Evolutionary conservation across 78 protist genomes (phyloP).

Genomic region (Parvularia atlantis): DNA sequence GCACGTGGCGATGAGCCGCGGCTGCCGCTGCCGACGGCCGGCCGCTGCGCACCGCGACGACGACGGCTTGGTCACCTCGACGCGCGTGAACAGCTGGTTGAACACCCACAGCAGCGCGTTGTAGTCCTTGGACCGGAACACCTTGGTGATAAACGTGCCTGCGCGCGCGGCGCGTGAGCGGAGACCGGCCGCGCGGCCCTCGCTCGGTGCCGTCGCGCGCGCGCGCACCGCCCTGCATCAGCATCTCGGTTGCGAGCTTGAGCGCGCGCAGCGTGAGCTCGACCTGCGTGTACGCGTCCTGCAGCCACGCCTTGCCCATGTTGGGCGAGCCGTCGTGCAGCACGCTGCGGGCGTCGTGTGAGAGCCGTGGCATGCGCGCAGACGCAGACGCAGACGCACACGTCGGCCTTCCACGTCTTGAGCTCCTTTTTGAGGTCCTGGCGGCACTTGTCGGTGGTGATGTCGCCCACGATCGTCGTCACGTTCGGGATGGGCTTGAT

Average conservation of each 20-base stretch:
- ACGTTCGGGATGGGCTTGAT: slow-evolving; percentile 77
- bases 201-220: too few species aligned
- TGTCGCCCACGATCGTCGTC: slow-evolving; percentile 84
- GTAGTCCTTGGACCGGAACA: slow-evolving; percentile 96
- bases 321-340: slow-evolving; percentile 99
- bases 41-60: slow-evolving; percentile 71
- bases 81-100: slow-evolving; percentile 82
- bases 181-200: too few species aligned
- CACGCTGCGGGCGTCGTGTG: slow-evolving; percentile 36
- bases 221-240: slow-evolving; percentile 74
- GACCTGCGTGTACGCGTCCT: slow-evolving; percentile 93
- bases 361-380: background rate
- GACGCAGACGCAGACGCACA: background rate
- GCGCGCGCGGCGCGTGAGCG: too few species aligned
- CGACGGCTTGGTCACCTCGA: slow-evolving; percentile 92
- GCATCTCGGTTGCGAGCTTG: slow-evolving; percentile 85
- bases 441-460: slow-evolving; percentile 90
- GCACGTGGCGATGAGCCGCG: slow-evolving; percentile 8
- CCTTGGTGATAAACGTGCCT: slow-evolving; percentile 96
- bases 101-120: slow-evolving; percentile 86
- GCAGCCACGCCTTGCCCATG: slow-evolving; percentile 92
- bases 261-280: slow-evolving; percentile 67
- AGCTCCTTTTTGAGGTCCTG: slow-evolving; percentile 41
- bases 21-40: too few species aligned
- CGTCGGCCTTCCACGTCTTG: slow-evolving; percentile 34